Conservation (phyloP, 352 stramenopile genomes). For the Thalassiosira hispida region DNA sequence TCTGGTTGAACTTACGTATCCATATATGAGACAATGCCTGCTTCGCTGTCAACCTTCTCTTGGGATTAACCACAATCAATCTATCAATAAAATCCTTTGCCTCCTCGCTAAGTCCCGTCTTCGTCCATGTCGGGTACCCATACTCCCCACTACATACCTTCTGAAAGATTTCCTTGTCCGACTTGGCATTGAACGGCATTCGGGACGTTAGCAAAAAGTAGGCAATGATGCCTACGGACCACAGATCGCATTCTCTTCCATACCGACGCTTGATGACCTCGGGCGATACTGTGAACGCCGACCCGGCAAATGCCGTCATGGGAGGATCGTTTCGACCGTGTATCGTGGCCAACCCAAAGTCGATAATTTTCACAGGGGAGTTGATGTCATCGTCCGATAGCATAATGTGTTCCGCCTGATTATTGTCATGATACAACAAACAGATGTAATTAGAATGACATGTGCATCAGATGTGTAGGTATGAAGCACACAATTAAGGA, state of each 20-base stretch:
- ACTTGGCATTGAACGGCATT: constrained; percentile 80
- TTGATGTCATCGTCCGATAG: constrained; percentile 16
- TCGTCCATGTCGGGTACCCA: constrained; percentile 87
- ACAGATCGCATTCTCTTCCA: constrained; percentile 90
- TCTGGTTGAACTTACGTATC: constrained; percentile 21
- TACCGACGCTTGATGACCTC: constrained; percentile 91
- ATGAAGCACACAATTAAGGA: background rate
- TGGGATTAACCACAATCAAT: constrained; percentile 89
- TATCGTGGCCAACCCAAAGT: constrained; percentile 90
- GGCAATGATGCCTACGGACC: constrained; percentile 83
- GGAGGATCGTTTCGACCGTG: constrained; percentile 85
- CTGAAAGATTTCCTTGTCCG: constrained; percentile 74
- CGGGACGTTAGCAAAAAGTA: constrained; percentile 40
- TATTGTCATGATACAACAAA: background rate
- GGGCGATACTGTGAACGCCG: constrained; percentile 80
- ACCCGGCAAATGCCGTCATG: constrained; percentile 48
- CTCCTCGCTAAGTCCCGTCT: constrained; percentile 89
- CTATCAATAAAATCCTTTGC: constrained; percentile 91
- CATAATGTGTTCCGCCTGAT: constrained; percentile 48
- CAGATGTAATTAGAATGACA: background rate
- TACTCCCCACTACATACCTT: constrained; percentile 84
- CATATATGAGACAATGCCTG: constrained; percentile 62
- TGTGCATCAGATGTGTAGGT: background rate
- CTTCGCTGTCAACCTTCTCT: constrained; percentile 59
- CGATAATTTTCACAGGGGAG: constrained; percentile 95